A percentile compares a stretch with the other conserved stretches of the same genome.
phyloP scores from a whole-genome alignment of 306 rosid genomes.

The Mimosa bimucronata region DNA sequence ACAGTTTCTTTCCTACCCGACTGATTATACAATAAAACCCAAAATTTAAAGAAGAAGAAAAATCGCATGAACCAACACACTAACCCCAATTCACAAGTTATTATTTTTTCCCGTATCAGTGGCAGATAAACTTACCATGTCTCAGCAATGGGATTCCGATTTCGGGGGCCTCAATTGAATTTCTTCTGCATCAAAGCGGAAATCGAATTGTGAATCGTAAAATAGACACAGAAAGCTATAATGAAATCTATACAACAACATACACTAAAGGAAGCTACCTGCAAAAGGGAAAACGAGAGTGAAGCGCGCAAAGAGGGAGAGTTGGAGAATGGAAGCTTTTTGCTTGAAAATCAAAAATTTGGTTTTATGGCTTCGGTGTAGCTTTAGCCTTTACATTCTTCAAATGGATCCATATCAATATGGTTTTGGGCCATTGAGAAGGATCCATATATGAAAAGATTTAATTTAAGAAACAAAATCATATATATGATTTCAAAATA shows the following conservation, averaged over 20 bases:
- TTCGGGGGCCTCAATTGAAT: conserved; percentile 11
- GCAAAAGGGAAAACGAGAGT: neutral
- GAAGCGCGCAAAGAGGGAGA: neutral
- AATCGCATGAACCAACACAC: neutral
- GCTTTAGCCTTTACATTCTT: too few species aligned
- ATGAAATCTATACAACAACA: neutral
- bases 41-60: neutral
- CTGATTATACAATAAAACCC: conserved; percentile 35
- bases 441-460: too few species aligned
- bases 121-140: conserved; percentile 41
- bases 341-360: neutral
- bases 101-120: neutral
- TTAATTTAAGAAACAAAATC: too few species aligned
- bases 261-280: neutral
- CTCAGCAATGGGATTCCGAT: conserved; percentile 1
- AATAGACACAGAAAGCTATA: neutral
- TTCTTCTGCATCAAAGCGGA: neutral
- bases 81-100: neutral
- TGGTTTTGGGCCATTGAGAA: too few species aligned
- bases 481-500: neutral
- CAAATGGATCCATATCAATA: too few species aligned
- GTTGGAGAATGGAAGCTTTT: neutral
- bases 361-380: too few species aligned
- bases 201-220: neutral
- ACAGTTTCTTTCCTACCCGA: conserved; percentile 86